Conservation (phyloP, 495 filamentous ascomycete species). For the Hypomontagnella monticulosa region DNA sequence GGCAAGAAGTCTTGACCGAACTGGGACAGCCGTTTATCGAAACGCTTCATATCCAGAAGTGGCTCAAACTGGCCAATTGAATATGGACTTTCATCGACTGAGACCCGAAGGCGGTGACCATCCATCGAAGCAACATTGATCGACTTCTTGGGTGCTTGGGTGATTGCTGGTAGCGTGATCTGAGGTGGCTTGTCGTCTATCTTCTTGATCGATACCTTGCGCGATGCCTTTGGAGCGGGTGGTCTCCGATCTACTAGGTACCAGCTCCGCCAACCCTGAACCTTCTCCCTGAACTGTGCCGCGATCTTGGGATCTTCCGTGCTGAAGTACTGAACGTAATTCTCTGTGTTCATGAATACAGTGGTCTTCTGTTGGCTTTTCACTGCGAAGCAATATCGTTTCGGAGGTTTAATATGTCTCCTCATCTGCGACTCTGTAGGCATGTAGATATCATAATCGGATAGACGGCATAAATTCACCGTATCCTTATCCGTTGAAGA, state of each 20-base stretch:
- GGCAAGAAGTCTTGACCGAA: conserved; percentile 49
- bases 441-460: conserved; percentile 92
- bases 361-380: conserved; percentile 93
- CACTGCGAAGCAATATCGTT: conserved; percentile 83
- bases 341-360: conserved; percentile 82
- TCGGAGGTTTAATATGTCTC: conserved; percentile 76
- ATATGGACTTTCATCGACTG: conserved; percentile 56
- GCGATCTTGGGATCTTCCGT: conserved; percentile 75
- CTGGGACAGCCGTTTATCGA: conserved; percentile 55
- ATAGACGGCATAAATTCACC: conserved; percentile 80
- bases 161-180: conserved; percentile 22
- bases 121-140: conserved; percentile 45
- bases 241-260: conserved; percentile 75
- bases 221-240: conserved; percentile 37
- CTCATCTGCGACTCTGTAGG: conserved; percentile 70
- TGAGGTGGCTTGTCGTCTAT: conserved; percentile 45
- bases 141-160: conserved; percentile 41
- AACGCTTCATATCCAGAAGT: conserved; percentile 60
- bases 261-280: conserved; percentile 89
- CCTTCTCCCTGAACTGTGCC: conserved; percentile 70
- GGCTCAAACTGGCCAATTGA: conserved; percentile 67
- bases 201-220: conserved; percentile 42
- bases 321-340: conserved; percentile 91
- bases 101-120: conserved; percentile 46
- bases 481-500: conserved; percentile 67